A percentile compares a stretch with the other conserved stretches of the same genome.
Evolutionary conservation across 2,329 filamentous ascomycete genomes (phyloP).

Genomic region (Ophiocordyceps camponoti-rufipedis): DNA sequence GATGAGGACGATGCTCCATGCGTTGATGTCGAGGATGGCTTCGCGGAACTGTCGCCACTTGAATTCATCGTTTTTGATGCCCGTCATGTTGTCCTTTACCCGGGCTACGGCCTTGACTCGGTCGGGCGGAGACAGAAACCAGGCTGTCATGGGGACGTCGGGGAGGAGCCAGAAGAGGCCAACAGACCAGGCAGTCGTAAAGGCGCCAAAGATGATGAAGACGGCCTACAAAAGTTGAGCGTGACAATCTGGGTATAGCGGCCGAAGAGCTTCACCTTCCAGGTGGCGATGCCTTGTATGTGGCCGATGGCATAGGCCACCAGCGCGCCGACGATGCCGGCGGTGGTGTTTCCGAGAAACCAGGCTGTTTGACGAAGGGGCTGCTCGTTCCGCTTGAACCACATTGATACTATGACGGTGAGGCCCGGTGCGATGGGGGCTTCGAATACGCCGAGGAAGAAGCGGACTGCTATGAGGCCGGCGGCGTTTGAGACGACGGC

Average conservation of each 20-base stretch:
- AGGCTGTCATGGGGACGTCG: conserved; percentile 9
- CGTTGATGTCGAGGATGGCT: conserved; percentile 9
- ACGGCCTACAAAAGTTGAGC: conserved; percentile 2
- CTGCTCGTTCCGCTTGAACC: conserved; percentile 13
- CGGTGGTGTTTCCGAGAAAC: conserved; percentile 15
- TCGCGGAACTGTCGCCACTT: conserved; percentile 9
- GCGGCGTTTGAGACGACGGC: conserved; percentile 15
- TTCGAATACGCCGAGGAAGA: conserved; percentile 15
- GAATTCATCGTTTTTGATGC: conserved; percentile 12
- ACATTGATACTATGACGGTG: conserved; percentile 13
- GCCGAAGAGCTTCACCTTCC: conserved; percentile 8
- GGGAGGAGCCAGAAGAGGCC: conserved; percentile 6
- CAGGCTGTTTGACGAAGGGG: conserved; percentile 13
- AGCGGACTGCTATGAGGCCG: conserved; percentile 12
- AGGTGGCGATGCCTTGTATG: conserved; percentile 5
- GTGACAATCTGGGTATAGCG: neutral
- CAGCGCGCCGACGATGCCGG: conserved; percentile 11
- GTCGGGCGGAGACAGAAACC: conserved; percentile 11
- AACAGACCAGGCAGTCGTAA: conserved; percentile 7
- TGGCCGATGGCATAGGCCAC: conserved; percentile 14
- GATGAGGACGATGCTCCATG: conserved; percentile 10
- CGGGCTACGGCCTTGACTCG: conserved; percentile 12
- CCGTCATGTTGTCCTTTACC: conserved; percentile 15
- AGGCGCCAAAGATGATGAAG: conserved; percentile 9
- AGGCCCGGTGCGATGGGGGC: conserved; percentile 13